A percentile compares a stretch with the other conserved stretches of the same genome.
Conservation (phyloP, 2,329 filamentous ascomycete genomes). For the Coniochaeta pulveracea region DNA sequence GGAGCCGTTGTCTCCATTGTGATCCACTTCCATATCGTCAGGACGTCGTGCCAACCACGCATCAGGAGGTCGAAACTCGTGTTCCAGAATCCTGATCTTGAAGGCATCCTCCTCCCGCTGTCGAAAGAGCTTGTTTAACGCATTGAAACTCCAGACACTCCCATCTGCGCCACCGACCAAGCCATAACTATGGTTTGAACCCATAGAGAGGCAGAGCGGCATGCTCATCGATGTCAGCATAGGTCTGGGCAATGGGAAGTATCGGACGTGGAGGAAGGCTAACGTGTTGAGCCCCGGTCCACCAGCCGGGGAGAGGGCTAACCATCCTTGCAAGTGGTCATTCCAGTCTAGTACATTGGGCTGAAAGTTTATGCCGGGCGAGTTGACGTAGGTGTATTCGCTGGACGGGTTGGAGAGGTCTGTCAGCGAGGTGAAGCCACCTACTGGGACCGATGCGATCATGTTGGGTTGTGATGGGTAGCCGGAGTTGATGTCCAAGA, state of each 20-base stretch:
- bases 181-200: constrained; percentile 39
- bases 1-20: constrained; percentile 13
- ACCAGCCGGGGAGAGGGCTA: constrained; percentile 38
- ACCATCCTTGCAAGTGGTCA: constrained; percentile 44
- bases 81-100: constrained; percentile 37
- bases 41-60: not conserved
- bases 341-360: constrained; percentile 42
- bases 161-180: constrained; percentile 43
- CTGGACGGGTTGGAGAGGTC: constrained; percentile 40
- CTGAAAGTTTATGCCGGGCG: constrained; percentile 37
- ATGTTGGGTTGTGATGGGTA: constrained; percentile 46
- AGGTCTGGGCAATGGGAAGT: constrained; percentile 40
- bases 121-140: constrained; percentile 29
- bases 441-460: constrained; percentile 42
- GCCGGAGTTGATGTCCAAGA: constrained; percentile 43
- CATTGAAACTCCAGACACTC: constrained; percentile 36
- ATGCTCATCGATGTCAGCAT: constrained; percentile 38
- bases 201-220: constrained; percentile 37
- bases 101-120: constrained; percentile 24
- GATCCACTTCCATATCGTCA: constrained; percentile 6
- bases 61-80: constrained; percentile 31
- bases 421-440: constrained; percentile 38
- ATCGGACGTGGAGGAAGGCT: constrained; percentile 39
- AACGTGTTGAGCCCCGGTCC: constrained; percentile 40
- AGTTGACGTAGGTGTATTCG: constrained; percentile 41